These are phyloP conservation scores for Neurospora sp. DNA, from an alignment of 495 filamentous ascomycete species.

Conservation along the genomic window DNA sequence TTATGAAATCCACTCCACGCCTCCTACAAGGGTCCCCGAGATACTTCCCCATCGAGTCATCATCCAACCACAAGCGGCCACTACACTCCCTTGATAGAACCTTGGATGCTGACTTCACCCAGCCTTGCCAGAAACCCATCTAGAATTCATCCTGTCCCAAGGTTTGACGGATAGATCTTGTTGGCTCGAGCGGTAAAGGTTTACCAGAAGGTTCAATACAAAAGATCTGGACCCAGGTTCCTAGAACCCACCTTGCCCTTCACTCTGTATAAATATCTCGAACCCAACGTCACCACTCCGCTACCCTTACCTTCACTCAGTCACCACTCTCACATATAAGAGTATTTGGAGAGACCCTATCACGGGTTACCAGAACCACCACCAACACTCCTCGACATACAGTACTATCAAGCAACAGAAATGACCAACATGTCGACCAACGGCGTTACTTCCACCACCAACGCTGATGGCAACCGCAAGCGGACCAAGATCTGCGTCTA, in stretches of 20 bases:
- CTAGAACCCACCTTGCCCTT: neutral
- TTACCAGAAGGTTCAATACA: neutral
- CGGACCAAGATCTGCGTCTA: constrained; percentile 59
- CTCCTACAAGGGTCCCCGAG: neutral
- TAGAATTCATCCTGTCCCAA: neutral
- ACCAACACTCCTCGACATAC: neutral
- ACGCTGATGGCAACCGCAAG: constrained; percentile 17
- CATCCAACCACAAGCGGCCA: neutral
- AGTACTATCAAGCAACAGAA: neutral
- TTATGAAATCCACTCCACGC: neutral
- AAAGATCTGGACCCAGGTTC: neutral
- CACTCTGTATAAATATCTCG: neutral
- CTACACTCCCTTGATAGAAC: neutral
- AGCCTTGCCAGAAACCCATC: neutral
- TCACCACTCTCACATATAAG: neutral
- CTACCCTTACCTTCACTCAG: neutral
- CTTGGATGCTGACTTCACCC: neutral
- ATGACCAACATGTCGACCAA: constrained; percentile 30
- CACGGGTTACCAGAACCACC: neutral
- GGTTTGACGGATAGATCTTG: neutral
- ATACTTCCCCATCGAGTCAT: neutral
- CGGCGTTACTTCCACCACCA: constrained; percentile 27
- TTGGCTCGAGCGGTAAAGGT: neutral
- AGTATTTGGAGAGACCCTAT: neutral
- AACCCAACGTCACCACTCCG: neutral